A percentile compares a stretch with the other conserved stretches of the same genome.
phyloP scores from a whole-genome alignment of 768 basidiomycete genomes.

The Cystobasidium onofrii region DNA sequence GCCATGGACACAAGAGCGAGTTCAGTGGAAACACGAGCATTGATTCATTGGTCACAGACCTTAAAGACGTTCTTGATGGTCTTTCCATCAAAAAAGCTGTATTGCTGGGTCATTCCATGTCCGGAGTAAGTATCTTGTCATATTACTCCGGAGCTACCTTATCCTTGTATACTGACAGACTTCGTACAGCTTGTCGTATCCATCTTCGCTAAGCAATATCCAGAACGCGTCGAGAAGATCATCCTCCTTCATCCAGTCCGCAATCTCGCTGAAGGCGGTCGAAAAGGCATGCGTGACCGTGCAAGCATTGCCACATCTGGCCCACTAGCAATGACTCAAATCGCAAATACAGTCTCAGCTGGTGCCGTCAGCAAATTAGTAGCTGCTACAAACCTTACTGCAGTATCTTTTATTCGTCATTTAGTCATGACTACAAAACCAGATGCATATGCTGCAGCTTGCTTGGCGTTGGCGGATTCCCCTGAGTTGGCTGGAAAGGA shows the following conservation, averaged over 20 bases:
- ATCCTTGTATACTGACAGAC: neutral
- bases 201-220: conserved; percentile 10
- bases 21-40: neutral
- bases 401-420: conserved; percentile 19
- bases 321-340: neutral
- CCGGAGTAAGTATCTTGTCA: neutral
- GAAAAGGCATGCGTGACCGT: conserved; percentile 7
- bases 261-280: conserved; percentile 16
- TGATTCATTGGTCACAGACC: neutral
- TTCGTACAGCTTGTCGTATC: conserved; percentile 3
- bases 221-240: conserved; percentile 22
- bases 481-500: conserved; percentile 4
- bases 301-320: conserved; percentile 11
- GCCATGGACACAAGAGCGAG: conserved; percentile 4
- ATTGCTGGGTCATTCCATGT: conserved; percentile 14
- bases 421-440: conserved; percentile 26
- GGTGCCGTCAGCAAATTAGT: conserved; percentile 14
- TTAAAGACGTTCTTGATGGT: conserved; percentile 4
- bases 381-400: neutral
- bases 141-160: neutral
- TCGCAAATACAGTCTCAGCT: conserved; percentile 26
- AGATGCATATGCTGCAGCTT: conserved; percentile 24
- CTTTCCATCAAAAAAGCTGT: neutral
- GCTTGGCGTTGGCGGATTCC: conserved; percentile 8
- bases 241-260: conserved; percentile 24